These are phyloP conservation scores for Nemophila menziesii DNA, from an alignment of 257 asterid species.

Conservation along the genomic window DNA sequence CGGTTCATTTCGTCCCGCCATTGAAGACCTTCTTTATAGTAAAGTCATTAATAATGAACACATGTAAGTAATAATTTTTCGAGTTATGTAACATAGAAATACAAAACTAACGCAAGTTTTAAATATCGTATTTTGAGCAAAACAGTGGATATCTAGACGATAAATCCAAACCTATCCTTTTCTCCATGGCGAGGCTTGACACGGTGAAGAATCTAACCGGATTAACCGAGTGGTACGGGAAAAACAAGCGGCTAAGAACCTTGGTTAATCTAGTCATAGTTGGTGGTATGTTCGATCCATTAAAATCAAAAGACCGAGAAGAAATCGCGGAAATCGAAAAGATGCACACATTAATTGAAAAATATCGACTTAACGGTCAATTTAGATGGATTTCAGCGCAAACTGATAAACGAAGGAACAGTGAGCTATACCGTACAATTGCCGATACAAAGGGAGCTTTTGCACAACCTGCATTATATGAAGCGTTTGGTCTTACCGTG, in stretches of 20 bases:
- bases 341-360: conserved; percentile 61
- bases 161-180: conserved; percentile 62
- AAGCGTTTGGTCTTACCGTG: conserved; percentile 85
- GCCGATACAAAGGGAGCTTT: conserved; percentile 88
- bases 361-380: conserved; percentile 65
- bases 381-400: conserved; percentile 91
- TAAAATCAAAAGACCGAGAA: conserved; percentile 82
- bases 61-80: conserved; percentile 35
- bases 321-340: conserved; percentile 72
- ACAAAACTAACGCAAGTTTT: neutral
- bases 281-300: conserved; percentile 80
- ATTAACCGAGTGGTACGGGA: conserved; percentile 83
- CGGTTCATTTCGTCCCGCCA: conserved; percentile 36
- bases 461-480: conserved; percentile 83
- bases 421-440: conserved; percentile 69
- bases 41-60: conserved; percentile 58
- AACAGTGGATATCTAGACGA: conserved; percentile 72
- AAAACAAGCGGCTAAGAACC: conserved; percentile 59
- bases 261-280: conserved; percentile 74
- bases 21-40: conserved; percentile 70
- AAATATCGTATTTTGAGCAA: neutral
- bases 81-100: neutral
- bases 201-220: conserved; percentile 73
- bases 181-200: conserved; percentile 94
- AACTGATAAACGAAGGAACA: conserved; percentile 53